Evolutionary conservation across 1,139 yeast genomes (phyloP), one percentile per base, ranked within the genome.

Genomic region (Kodamaea sp.): DNA sequence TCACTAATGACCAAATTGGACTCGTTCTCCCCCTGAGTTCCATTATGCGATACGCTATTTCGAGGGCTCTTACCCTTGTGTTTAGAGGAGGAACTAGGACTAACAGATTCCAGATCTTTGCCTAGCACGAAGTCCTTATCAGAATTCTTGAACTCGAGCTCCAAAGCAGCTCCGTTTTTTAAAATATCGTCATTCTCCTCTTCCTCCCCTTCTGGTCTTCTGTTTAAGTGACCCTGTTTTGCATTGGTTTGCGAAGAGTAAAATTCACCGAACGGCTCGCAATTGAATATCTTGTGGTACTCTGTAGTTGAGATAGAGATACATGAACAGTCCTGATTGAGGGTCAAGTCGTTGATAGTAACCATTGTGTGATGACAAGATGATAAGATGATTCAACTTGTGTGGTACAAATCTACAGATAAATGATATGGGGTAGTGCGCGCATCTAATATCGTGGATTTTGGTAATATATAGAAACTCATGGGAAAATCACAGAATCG

Each of bases 221-320:
- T 19, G 4, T 23, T 23, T n/a, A n/a, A n/a, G n/a, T n/a, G n/a
- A 13, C 23, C 27, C 12, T 7, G 24, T 10, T 21, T 25, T 13
- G 14, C 26, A 26, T 15, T 28, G 30, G 10, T 35, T 37, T 28
- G 36, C 6, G 64, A 57, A 6, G 63, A 47, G 37, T 66, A 66
- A 42, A 70, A 66, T 42, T 68, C 73, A 3, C 76, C 76, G 53
- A 70, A 70, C 1, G 76, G 76, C 38, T 70, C 76, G 41, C 72
- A 66, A 45, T 70, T 70, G 57, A 55, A 70, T 37, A 70, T 69
- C 46, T 58, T 60, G 46, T 66, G 66, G 33, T 53, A 53, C 21
- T 48, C 46, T 6, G 57, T 47, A 2, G 73, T 66, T 5, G 73
- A 59, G 4, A 70, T 50, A 14, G 73, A 59, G 20, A 70, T 52